Conservation (phyloP, 2,329 filamentous ascomycete genomes). For the Talaromyces rugulosus region DNA sequence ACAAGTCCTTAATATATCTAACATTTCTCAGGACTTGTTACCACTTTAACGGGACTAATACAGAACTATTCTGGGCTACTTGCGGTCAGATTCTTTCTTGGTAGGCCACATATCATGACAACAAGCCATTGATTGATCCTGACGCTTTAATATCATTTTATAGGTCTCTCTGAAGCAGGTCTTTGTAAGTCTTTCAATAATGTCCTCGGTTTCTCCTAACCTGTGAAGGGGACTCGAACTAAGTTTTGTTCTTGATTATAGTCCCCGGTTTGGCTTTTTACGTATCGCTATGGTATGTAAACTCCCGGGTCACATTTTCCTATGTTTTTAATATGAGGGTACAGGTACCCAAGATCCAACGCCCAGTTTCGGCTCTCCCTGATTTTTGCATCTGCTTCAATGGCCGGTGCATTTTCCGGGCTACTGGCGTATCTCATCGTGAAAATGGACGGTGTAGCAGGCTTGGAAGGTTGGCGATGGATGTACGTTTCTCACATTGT, state of each 20-base stretch:
- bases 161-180: not conserved
- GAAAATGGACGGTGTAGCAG: constrained; percentile 35
- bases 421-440: constrained; percentile 49
- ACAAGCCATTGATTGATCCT: not conserved
- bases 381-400: constrained; percentile 45
- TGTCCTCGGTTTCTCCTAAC: not conserved
- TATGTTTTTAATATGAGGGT: not conserved
- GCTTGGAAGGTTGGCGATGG: constrained; percentile 36
- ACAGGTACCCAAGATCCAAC: constrained; percentile 40
- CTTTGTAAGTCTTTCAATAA: constrained; percentile 22
- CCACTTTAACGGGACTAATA: constrained; percentile 47
- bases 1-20: not conserved
- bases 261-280: constrained; percentile 41
- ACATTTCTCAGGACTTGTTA: not conserved
- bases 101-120: constrained; percentile 11
- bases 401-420: constrained; percentile 52
- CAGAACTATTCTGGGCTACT: constrained; percentile 45
- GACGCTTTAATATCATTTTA: not conserved
- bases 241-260: not conserved
- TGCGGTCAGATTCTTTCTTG: constrained; percentile 44
- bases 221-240: not conserved
- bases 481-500: constrained; percentile 9
- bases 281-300: constrained; percentile 33
- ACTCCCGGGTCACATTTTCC: not conserved
- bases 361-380: constrained; percentile 42